These are phyloP conservation scores for Lachnum nothofagi DNA, from an alignment of 2,329 filamentous ascomycete species.

Conservation along the genomic window DNA sequence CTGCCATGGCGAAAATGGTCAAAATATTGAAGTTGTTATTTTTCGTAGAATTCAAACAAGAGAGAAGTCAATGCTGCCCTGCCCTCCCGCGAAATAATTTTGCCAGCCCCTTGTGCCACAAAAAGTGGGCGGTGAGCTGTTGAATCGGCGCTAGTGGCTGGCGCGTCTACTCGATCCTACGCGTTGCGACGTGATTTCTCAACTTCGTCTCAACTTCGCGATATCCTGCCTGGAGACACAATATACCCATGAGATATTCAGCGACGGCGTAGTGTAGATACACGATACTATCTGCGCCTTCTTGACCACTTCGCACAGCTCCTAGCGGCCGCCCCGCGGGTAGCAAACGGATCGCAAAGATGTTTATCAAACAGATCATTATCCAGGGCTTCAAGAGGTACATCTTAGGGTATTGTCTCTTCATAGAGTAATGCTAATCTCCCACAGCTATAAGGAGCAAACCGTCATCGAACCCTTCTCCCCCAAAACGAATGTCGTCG, in stretches of 20 bases:
- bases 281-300: neutral
- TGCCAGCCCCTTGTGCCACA: neutral
- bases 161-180: conserved; percentile 5
- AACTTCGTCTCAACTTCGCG: neutral
- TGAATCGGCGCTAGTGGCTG: neutral
- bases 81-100: neutral
- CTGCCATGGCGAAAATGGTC: neutral
- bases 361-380: conserved; percentile 99
- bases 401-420: conserved; percentile 18
- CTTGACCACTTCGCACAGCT: conserved; percentile 1
- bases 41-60: too few relatives aligned
- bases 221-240: neutral
- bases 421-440: conserved; percentile 10
- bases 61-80: too few relatives aligned
- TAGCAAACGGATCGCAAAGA: conserved; percentile 39
- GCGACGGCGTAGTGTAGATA: neutral
- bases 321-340: conserved; percentile 12
- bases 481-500: conserved; percentile 94
- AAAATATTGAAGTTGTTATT: too few relatives aligned
- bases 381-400: conserved; percentile 99
- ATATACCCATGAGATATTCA: neutral
- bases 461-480: conserved; percentile 98
- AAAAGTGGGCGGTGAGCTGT: neutral
- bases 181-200: conserved; percentile 5
- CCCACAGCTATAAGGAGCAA: conserved; percentile 90